Evolutionary conservation across 352 stramenopile species (phyloP).

Genomic region (Pythium diclinum): DNA sequence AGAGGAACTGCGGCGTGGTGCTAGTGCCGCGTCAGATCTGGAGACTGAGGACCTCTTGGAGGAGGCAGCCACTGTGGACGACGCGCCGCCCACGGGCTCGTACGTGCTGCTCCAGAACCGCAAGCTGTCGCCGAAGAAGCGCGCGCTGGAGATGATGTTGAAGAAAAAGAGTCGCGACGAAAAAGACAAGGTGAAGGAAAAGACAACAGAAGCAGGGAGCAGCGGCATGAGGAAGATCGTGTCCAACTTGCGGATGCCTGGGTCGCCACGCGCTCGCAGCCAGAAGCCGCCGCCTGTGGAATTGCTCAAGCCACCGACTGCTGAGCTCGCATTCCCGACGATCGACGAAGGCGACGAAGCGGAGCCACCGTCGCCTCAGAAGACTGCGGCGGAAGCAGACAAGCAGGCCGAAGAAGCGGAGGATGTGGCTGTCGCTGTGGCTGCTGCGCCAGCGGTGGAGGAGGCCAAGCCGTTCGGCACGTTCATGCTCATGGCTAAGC

Average conservation of each 20-base stretch:
- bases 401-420: slow-evolving; percentile 3
- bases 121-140: slow-evolving; percentile 66
- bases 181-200: slow-evolving; percentile 5
- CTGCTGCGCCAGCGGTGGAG: not conserved
- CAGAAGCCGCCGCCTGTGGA: not conserved
- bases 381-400: slow-evolving; percentile 1
- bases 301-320: not conserved
- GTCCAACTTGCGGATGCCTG: slow-evolving; percentile 17
- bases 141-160: slow-evolving; percentile 52
- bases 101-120: slow-evolving; percentile 67
- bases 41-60: not conserved
- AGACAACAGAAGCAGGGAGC: not conserved
- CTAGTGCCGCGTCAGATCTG: not conserved
- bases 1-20: not conserved
- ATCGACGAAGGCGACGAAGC: slow-evolving; percentile 21
- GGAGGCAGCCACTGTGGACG: not conserved
- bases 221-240: slow-evolving; percentile 16
- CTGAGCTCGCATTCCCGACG: not conserved
- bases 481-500: slow-evolving; percentile 45
- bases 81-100: slow-evolving; percentile 35
- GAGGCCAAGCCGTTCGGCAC: slow-evolving; percentile 28
- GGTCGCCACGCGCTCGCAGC: slow-evolving; percentile 16
- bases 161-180: slow-evolving; percentile 66
- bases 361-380: slow-evolving; percentile 9
- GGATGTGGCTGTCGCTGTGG: not conserved